Percentiles rank a stretch among this genome's conserved stretches.
Conservation (phyloP, 202 grass and related monocot species). For the Zizania palustris region DNA sequence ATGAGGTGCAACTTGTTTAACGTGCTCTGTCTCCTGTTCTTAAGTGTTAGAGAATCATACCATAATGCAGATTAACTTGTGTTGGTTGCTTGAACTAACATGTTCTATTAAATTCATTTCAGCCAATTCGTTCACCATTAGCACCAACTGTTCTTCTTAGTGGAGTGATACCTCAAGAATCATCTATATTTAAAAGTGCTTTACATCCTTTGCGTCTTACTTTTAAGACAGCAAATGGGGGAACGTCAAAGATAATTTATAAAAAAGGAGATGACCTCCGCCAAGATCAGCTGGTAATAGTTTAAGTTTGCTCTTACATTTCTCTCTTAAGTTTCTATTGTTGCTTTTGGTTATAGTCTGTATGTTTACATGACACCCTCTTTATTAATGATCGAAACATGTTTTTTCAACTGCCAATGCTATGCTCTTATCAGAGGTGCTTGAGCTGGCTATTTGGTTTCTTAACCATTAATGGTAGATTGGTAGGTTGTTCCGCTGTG, state of each 20-base stretch:
- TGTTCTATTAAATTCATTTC: slow-evolving; percentile 43
- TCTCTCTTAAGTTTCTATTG: neutral
- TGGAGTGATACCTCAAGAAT: slow-evolving; percentile 84
- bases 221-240: slow-evolving; percentile 81
- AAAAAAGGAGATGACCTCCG: slow-evolving; percentile 99
- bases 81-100: slow-evolving; percentile 11
- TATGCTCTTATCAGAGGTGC: slow-evolving; percentile 21
- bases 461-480: neutral
- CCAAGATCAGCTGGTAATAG: slow-evolving; percentile 91
- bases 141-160: slow-evolving; percentile 69
- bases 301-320: slow-evolving; percentile 25
- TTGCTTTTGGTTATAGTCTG: slow-evolving; percentile 23
- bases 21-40: slow-evolving; percentile 11
- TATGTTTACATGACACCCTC: neutral
- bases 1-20: slow-evolving; percentile 61
- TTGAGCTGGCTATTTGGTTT: slow-evolving; percentile 10
- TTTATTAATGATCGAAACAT: neutral
- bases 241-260: slow-evolving; percentile 86
- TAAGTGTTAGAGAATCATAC: slow-evolving; percentile 33
- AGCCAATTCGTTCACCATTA: slow-evolving; percentile 97
- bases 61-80: slow-evolving; percentile 15
- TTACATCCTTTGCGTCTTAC: slow-evolving; percentile 88
- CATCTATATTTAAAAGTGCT: slow-evolving; percentile 91
- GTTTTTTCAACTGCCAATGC: neutral
- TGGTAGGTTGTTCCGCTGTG: slow-evolving; percentile 10